Evolutionary conservation across 257 asterid genomes (phyloP).

Genomic region (Ballota nigra): DNA sequence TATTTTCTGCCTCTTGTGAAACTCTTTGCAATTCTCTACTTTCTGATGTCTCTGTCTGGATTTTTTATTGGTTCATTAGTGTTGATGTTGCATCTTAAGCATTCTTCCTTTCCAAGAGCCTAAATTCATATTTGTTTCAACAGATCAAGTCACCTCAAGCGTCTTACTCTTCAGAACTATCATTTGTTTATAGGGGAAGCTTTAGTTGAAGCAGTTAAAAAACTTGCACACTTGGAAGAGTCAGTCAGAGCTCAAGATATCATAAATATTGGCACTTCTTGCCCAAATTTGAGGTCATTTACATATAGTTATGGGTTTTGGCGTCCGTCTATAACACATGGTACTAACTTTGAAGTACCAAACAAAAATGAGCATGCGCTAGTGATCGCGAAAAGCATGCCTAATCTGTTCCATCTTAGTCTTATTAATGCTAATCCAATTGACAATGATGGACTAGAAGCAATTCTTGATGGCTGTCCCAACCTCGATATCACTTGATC

Average conservation of each 20-base stretch:
- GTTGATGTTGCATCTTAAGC: too few species aligned
- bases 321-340: too few species aligned
- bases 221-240: slow-evolving; percentile 41
- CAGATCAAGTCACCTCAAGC: not conserved
- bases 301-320: not conserved
- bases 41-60: too few species aligned
- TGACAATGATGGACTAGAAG: not conserved
- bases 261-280: slow-evolving; percentile 32
- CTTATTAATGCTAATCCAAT: not conserved
- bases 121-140: too few species aligned
- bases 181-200: not conserved
- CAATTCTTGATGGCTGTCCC: slow-evolving; percentile 36
- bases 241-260: slow-evolving; percentile 11
- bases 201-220: slow-evolving; percentile 22
- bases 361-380: not conserved
- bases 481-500: not conserved
- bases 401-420: not conserved
- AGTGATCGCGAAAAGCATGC: not conserved
- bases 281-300: slow-evolving; percentile 16
- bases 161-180: not conserved
- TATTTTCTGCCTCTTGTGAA: too few species aligned
- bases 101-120: too few species aligned
- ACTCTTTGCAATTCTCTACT: too few species aligned
- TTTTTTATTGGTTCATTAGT: too few species aligned
- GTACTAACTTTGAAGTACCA: too few species aligned